Evolutionary conservation across 2,329 filamentous ascomycete genomes (phyloP).

Genomic region (Daldinia sp.): DNA sequence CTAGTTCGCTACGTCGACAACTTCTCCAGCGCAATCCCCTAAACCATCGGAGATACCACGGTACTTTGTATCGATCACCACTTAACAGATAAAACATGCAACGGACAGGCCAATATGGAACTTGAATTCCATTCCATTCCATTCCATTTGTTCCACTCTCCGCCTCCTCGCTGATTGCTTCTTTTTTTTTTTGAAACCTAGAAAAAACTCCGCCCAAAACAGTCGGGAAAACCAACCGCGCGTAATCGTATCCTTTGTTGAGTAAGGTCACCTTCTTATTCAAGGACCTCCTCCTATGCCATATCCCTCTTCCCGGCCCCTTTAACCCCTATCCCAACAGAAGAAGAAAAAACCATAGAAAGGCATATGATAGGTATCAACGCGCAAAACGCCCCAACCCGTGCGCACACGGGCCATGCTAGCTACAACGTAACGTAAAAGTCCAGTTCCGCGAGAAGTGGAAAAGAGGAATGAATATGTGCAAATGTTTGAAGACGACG

Average conservation of each 20-base stretch:
- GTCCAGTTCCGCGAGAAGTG: not conserved
- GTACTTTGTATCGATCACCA: not conserved
- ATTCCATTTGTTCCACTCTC: constrained; percentile 2
- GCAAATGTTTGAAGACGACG: not conserved
- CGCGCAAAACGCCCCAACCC: not conserved
- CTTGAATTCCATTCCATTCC: constrained; percentile 5
- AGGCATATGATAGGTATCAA: constrained; percentile 5
- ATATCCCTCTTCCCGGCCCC: not conserved
- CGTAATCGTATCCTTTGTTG: constrained; percentile 3
- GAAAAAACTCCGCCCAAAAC: not conserved
- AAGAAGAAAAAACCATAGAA: not conserved
- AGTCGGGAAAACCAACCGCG: not conserved
- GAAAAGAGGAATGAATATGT: constrained; percentile 10
- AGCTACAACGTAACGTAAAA: not conserved
- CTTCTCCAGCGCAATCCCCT: too few relatives aligned
- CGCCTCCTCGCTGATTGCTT: not conserved
- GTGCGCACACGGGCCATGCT: constrained; percentile 3
- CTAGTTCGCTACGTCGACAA: too few relatives aligned
- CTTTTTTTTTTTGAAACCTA: not conserved
- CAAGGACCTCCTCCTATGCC: not conserved
- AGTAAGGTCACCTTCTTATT: not conserved
- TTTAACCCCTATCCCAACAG: not conserved
- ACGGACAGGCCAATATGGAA: not conserved
- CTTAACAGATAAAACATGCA: not conserved
- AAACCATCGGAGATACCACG: not conserved